Evolutionary conservation across 306 rosid species (phyloP), one percentile per base, ranked within the genome.

Genomic region (Dalbergia cultrata): DNA sequence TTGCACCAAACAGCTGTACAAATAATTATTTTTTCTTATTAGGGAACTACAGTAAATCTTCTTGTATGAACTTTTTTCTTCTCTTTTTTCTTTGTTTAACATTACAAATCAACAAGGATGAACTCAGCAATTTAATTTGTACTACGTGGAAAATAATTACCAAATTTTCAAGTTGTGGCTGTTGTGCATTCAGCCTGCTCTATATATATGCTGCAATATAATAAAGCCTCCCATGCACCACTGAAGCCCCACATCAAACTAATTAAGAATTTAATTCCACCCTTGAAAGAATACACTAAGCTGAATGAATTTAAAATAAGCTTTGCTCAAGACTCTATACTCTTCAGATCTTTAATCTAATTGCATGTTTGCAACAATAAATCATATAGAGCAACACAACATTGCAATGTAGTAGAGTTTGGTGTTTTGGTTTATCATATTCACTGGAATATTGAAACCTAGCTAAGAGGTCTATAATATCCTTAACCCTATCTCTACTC

Each of bases 291-390:
- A 45, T 9, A 13, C 44, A 22, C 3, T 49, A 43, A 59, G 64
- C 35, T 22, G 14, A 59, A 22, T 59, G 16, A 2, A 59, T 12
- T 54, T 35, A 35, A 71, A 56, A 18, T 4, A 17, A 52, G 11
- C 1, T 26, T 26, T 50, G 75, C 13, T 16, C 39, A n/a, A 58
- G 8, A 21, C 41, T 21, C 41, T 34, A 52, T 34, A 17, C 41
- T 37, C 41, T 5, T 5, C 7, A 5, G 22, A 26, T n/a, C 8
- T 53, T 50, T 50, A 39, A 74, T 41, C 5, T 33, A 31, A 16
- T 53, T 37, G 74, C 70, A 33, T 26, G 39, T 18, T 31, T 10
- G 14, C 60, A 49, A 60, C 62, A 79, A 47, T 34, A 61, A 17
- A 13, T 8, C 12, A n/a, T 21, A 59, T 22, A 65, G n/a, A 58